A percentile compares a stretch with the other conserved stretches of the same genome.
Conservation (phyloP, 331 rosid species). For the Arachis monticola region DNA sequence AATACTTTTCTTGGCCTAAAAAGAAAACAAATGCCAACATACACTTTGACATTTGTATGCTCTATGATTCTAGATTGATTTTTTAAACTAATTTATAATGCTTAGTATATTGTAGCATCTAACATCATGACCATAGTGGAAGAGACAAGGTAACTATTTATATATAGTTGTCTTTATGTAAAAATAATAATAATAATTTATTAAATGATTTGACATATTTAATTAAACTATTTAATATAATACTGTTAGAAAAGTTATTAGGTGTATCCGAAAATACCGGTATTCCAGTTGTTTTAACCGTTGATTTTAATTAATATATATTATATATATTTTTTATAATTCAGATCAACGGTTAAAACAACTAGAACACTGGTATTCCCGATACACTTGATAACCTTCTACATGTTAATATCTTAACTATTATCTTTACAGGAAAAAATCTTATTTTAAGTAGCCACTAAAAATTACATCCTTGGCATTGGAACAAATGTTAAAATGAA, state of each 20-base stretch:
- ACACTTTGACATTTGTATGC: slow-evolving; percentile 39
- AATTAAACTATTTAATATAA: no score
- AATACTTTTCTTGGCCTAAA: slow-evolving; percentile 41
- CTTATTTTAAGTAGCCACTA: background rate
- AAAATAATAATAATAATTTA: background rate
- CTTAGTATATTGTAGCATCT: slow-evolving; percentile 1
- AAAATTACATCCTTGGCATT: background rate
- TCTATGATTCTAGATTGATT: slow-evolving; percentile 1
- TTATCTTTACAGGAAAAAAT: no score
- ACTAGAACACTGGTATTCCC: no score
- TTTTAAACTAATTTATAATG: slow-evolving; percentile 20
- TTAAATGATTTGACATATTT: no score
- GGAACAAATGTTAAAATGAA: background rate
- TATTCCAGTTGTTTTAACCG: no score
- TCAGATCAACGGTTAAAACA: no score
- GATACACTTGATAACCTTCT: no score
- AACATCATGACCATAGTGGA: background rate
- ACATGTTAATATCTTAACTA: no score
- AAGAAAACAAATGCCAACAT: slow-evolving; percentile 27
- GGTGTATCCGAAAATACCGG: no score
- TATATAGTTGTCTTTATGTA: background rate
- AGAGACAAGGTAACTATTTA: background rate
- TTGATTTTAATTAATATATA: no score
- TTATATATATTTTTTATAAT: no score
- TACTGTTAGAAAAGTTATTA: no score